phyloP scores from a whole-genome alignment of 2,329 filamentous ascomycete genomes.

The Graphiopsis chlorocephala region DNA sequence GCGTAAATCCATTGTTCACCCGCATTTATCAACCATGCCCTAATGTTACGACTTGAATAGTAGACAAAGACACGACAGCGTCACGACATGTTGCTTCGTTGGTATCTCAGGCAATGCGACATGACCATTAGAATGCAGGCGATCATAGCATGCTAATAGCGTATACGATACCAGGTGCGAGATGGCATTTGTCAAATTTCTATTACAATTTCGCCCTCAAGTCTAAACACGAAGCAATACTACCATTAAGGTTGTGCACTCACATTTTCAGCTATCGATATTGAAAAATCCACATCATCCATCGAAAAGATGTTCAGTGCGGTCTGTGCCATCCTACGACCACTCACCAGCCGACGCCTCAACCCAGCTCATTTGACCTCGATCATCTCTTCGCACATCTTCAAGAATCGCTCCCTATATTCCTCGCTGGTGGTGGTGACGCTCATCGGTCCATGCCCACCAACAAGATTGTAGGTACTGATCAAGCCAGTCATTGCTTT shows the following conservation, averaged over 20 bases:
- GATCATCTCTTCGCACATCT: slow-evolving; percentile 50
- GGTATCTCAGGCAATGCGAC: background rate
- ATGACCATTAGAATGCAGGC: background rate
- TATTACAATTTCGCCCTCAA: background rate
- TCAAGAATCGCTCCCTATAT: slow-evolving; percentile 59
- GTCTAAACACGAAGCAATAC: background rate
- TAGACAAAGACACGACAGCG: background rate
- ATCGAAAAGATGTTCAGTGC: background rate
- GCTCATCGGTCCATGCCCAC: slow-evolving; percentile 67
- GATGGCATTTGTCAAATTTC: background rate
- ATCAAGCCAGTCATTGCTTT: slow-evolving; percentile 65
- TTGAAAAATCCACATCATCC: background rate
- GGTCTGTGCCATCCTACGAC: background rate
- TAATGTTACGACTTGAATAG: background rate
- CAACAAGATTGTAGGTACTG: slow-evolving; percentile 53
- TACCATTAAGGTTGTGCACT: background rate
- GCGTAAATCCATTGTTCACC: too few species aligned
- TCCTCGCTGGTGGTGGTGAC: slow-evolving; percentile 68
- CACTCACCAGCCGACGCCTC: background rate
- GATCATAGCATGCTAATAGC: background rate
- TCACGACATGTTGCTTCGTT: background rate
- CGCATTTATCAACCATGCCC: background rate
- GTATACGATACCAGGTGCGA: background rate
- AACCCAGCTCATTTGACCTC: slow-evolving; percentile 27
- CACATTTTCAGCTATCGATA: background rate